These are phyloP conservation scores for Fragaria iinumae DNA, from an alignment of 306 rosid species.

Conservation along the genomic window DNA sequence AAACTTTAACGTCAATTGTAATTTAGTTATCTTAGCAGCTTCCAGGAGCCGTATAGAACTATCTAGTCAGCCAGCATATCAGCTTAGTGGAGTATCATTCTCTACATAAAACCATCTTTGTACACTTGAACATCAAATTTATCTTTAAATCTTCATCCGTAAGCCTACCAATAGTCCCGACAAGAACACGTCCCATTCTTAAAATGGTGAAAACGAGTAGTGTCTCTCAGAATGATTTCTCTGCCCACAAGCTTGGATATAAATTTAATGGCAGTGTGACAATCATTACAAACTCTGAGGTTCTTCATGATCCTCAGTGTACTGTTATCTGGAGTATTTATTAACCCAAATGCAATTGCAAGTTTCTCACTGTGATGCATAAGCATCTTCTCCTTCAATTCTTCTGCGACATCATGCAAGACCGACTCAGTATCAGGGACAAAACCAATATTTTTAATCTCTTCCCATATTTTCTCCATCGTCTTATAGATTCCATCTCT, in stretches of 20 bases:
- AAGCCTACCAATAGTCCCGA: constrained; percentile 73
- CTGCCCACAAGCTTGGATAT: constrained; percentile 79
- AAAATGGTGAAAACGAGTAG: constrained; percentile 84
- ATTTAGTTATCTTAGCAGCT: background rate
- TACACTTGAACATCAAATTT: background rate
- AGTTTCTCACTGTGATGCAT: constrained; percentile 82
- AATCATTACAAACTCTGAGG: constrained; percentile 86
- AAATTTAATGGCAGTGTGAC: constrained; percentile 79
- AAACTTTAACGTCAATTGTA: background rate
- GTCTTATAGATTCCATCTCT: constrained; percentile 61
- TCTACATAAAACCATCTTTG: background rate
- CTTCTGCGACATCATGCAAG: constrained; percentile 69
- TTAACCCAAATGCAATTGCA: constrained; percentile 71
- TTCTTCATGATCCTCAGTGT: constrained; percentile 76
- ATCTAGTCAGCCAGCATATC: background rate
- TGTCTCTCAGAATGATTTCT: constrained; percentile 77
- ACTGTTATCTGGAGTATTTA: constrained; percentile 60
- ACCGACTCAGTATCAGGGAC: constrained; percentile 53
- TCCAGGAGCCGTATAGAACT: background rate
- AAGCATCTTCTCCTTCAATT: constrained; percentile 74
- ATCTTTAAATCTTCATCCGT: background rate
- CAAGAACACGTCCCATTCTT: constrained; percentile 78
- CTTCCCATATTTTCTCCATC: constrained; percentile 72
- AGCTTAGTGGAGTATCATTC: background rate
- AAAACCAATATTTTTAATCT: constrained; percentile 78